phyloP scores from a whole-genome alignment of 1,139 yeast genomes.

The Yamadazyma aaseri region DNA sequence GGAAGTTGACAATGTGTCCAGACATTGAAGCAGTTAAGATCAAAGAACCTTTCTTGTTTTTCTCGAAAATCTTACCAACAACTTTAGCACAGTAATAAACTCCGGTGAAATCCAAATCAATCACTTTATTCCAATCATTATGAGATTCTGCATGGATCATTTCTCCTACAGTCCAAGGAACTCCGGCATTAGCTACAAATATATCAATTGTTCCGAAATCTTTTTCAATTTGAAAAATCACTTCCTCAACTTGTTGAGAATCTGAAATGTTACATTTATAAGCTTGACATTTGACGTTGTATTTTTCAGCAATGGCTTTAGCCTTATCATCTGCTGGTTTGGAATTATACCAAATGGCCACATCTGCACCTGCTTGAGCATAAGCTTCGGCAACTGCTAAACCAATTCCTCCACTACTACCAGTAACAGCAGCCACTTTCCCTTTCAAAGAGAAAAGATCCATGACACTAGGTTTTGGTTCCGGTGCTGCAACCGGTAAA shows the following conservation, averaged over 20 bases:
- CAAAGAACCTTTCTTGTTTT: constrained; percentile 67
- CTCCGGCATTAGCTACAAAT: constrained; percentile 90
- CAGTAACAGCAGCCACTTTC: constrained; percentile 85
- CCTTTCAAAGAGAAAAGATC: constrained; percentile 71
- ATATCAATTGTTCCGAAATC: constrained; percentile 81
- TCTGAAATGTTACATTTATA: constrained; percentile 70
- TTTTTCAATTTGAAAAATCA: constrained; percentile 55
- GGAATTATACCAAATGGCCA: constrained; percentile 57
- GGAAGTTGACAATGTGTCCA: constrained; percentile 77
- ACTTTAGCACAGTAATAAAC: constrained; percentile 72
- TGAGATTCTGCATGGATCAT: constrained; percentile 54
- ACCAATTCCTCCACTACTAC: constrained; percentile 87
- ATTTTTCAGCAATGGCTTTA: constrained; percentile 52
- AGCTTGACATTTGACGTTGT: constrained; percentile 67
- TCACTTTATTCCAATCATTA: constrained; percentile 62
- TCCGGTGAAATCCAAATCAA: constrained; percentile 72
- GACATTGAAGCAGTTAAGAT: constrained; percentile 85
- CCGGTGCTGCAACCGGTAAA: constrained; percentile 30
- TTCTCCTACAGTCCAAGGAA: constrained; percentile 80
- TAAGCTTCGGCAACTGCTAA: constrained; percentile 34
- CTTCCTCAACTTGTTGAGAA: constrained; percentile 54
- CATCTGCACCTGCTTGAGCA: constrained; percentile 29
- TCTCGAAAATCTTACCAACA: constrained; percentile 71
- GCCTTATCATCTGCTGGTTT: constrained; percentile 63
- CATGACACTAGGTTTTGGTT: constrained; percentile 30